Evolutionary conservation across 352 stramenopile genomes (phyloP).

Genomic region (Globisporangium cystogenes): DNA sequence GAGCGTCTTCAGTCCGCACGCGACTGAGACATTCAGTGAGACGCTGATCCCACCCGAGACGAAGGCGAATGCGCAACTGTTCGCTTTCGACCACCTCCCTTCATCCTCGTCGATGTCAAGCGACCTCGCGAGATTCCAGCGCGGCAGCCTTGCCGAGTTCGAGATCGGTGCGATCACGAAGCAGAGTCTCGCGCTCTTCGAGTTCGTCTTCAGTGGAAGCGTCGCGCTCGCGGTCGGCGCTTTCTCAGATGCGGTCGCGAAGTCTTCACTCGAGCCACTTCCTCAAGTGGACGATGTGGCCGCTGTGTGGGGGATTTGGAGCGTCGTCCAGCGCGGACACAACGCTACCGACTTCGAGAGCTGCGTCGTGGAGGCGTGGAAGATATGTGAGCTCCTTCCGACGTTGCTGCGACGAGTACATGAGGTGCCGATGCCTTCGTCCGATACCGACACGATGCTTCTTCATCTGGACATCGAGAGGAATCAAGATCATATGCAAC

Average conservation of each 20-base stretch:
- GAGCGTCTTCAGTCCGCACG: conserved; percentile 10
- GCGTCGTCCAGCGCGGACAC: conserved; percentile 12
- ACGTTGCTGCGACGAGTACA: not conserved
- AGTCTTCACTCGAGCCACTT: not conserved
- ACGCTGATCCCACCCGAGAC: conserved; percentile 10
- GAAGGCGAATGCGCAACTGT: conserved; percentile 4
- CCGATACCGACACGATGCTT: not conserved
- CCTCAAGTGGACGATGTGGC: not conserved
- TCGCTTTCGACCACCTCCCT: conserved; percentile 18
- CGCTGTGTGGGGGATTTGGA: conserved; percentile 13
- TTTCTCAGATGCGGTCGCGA: conserved; percentile 3
- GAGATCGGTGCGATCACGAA: conserved; percentile 4
- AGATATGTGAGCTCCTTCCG: conserved; percentile 15
- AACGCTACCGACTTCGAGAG: conserved; percentile 9
- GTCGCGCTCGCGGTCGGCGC: conserved; percentile 2
- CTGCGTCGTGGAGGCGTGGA: conserved; percentile 17
- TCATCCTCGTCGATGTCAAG: too few relatives aligned
- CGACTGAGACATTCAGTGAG: conserved; percentile 15
- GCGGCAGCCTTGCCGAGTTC: conserved; percentile 7
- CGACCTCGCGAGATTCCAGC: not conserved
- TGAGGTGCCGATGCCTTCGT: not conserved
- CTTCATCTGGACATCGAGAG: conserved; percentile 12
- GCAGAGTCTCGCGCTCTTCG: not conserved
- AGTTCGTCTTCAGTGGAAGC: conserved; percentile 4
- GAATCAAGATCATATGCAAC: conserved; percentile 16